Percentiles rank a stretch among this genome's conserved stretches.
Evolutionary conservation across 768 basidiomycete species (phyloP).

Genomic region (Fistulinella prunicolor): DNA sequence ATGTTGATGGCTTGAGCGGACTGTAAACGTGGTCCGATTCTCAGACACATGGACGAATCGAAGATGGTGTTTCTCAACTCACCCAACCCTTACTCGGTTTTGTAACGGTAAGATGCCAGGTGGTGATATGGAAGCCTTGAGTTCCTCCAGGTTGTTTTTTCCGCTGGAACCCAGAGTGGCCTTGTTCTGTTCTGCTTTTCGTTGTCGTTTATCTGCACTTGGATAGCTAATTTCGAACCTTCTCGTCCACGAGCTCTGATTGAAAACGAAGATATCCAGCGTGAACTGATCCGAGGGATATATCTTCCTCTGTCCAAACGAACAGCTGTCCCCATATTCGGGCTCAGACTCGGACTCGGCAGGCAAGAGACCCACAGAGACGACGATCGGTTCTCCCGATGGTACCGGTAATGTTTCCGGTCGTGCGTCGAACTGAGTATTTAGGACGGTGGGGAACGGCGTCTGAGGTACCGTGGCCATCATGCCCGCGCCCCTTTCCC

Average conservation of each 20-base stretch:
- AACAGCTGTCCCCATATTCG: background rate
- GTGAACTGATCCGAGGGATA: slow-evolving; percentile 74
- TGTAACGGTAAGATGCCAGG: slow-evolving; percentile 75
- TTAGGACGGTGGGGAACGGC: slow-evolving; percentile 51
- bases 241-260: slow-evolving; percentile 71
- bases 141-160: slow-evolving; percentile 23
- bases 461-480: slow-evolving; percentile 42
- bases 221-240: slow-evolving; percentile 76
- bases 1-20: slow-evolving; percentile 75
- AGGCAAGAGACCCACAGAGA: slow-evolving; percentile 59
- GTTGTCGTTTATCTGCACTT: slow-evolving; percentile 44
- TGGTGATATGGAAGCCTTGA: slow-evolving; percentile 29
- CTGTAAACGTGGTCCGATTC: slow-evolving; percentile 35
- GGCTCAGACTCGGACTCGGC: slow-evolving; percentile 11
- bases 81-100: slow-evolving; percentile 79
- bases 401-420: slow-evolving; percentile 10
- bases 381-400: slow-evolving; percentile 57
- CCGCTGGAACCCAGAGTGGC: slow-evolving; percentile 16
- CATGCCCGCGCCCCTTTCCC: slow-evolving; percentile 48
- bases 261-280: slow-evolving; percentile 85
- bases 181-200: slow-evolving; percentile 33
- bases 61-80: slow-evolving; percentile 29
- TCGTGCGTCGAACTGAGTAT: slow-evolving; percentile 36
- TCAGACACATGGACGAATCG: slow-evolving; percentile 1
- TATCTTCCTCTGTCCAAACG: slow-evolving; percentile 44